A percentile compares a stretch with the other conserved stretches of the same genome.
Conservation (phyloP, 208 protist species). For the Sergeia podlipaevii region DNA sequence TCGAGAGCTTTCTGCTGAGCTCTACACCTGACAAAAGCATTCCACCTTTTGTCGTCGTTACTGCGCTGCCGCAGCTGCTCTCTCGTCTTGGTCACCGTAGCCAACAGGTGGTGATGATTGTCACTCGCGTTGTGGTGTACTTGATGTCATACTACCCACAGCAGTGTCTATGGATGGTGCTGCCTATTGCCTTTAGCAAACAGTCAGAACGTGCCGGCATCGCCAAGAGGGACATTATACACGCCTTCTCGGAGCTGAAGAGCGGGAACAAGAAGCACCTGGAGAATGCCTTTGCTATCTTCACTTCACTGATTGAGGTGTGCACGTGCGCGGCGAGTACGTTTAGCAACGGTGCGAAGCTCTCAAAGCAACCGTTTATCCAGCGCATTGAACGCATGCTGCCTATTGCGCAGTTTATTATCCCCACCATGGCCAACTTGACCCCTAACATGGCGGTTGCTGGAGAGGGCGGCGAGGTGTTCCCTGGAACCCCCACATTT, state of each 20-base stretch:
- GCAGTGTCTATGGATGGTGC: constrained; percentile 85
- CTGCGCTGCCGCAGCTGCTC: constrained; percentile 83
- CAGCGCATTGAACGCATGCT: constrained; percentile 48
- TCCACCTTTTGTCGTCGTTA: constrained; percentile 53
- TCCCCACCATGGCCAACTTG: constrained; percentile 71
- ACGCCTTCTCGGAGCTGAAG: constrained; percentile 30
- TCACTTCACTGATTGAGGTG: constrained; percentile 68
- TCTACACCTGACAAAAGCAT: constrained; percentile 22
- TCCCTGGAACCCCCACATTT: constrained; percentile 62
- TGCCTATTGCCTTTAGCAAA: constrained; percentile 73
- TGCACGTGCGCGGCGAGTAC: constrained; percentile 53
- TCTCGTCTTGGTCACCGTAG: constrained; percentile 86
- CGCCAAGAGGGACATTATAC: constrained; percentile 43
- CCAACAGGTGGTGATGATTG: constrained; percentile 33
- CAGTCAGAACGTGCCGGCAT: constrained; percentile 28
- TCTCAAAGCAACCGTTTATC: constrained; percentile 58
- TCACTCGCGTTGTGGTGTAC: constrained; percentile 54
- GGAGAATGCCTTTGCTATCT: constrained; percentile 44
- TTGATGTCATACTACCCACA: constrained; percentile 78
- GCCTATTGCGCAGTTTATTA: constrained; percentile 37
- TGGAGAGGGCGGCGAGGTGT: constrained; percentile 26
- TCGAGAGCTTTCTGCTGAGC: background rate
- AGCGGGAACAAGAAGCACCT: constrained; percentile 27
- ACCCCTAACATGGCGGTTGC: constrained; percentile 43
- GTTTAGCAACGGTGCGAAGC: constrained; percentile 27